Evolutionary conservation across 2,329 filamentous ascomycete species (phyloP).

Genomic region (Penicillium brasilianum): DNA sequence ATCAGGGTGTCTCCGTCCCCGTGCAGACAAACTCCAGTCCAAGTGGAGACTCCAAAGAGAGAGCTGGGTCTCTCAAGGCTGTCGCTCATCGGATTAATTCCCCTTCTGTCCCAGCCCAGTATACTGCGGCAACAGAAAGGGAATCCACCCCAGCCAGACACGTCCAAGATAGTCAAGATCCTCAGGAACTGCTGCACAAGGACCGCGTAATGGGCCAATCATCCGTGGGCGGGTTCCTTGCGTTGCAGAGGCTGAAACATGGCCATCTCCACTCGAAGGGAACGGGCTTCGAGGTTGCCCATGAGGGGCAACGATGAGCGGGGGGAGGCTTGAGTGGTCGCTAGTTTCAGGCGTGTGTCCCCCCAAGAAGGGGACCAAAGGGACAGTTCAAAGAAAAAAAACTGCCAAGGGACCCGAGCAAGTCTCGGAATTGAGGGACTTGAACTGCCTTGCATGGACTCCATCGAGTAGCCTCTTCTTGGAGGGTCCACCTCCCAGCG

Average conservation of each 20-base stretch:
- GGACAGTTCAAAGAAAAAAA: too few relatives aligned
- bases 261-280: slow-evolving; percentile 13
- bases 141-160: slow-evolving; percentile 5
- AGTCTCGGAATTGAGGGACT: not conserved
- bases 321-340: not conserved
- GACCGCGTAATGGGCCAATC: slow-evolving; percentile 15
- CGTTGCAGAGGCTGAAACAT: slow-evolving; percentile 29
- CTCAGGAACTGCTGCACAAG: slow-evolving; percentile 7
- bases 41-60: slow-evolving; percentile 1
- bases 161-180: slow-evolving; percentile 6
- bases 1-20: not conserved
- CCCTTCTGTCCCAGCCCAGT: not conserved
- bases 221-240: slow-evolving; percentile 12
- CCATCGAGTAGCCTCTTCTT: slow-evolving; percentile 1
- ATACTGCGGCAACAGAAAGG: not conserved
- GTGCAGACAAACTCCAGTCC: slow-evolving; percentile 3
- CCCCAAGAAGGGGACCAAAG: not conserved
- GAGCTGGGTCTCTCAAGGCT: too few relatives aligned
- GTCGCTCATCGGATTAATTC: not conserved
- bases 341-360: slow-evolving; percentile 21
- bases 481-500: not conserved
- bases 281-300: not conserved
- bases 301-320: slow-evolving; percentile 19
- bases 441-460: not conserved
- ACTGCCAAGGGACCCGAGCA: not conserved